A percentile compares a stretch with the other conserved stretches of the same genome.
Evolutionary conservation across 2,329 filamentous ascomycete genomes (phyloP).

Genomic region (Ceratocystis eucalypticola): DNA sequence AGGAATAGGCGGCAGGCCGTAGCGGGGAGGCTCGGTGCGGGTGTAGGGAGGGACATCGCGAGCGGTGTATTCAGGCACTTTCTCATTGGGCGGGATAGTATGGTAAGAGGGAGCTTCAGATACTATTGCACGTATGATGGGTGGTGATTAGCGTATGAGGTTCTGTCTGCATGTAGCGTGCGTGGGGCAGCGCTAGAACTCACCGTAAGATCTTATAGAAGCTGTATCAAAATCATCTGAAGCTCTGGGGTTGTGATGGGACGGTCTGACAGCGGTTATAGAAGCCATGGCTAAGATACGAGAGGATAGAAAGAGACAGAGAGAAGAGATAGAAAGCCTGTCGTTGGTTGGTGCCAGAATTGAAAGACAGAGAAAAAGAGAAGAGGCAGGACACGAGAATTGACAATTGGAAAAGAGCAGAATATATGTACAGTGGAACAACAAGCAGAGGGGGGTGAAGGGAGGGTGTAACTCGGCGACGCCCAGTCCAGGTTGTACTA

Average conservation of each 20-base stretch:
- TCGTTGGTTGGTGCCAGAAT: neutral
- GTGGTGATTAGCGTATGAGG: neutral
- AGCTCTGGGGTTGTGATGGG: constrained; percentile 25
- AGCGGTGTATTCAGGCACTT: constrained; percentile 40
- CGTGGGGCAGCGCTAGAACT: constrained; percentile 24
- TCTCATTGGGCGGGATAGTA: constrained; percentile 37
- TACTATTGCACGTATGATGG: constrained; percentile 28
- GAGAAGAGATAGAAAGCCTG: neutral
- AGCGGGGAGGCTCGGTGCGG: constrained; percentile 16
- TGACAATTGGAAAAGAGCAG: neutral
- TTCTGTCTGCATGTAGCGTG: neutral
- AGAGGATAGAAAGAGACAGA: neutral
- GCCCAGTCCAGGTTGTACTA: neutral
- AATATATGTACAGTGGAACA: neutral
- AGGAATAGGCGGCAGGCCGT: constrained; percentile 40
- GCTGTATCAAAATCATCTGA: constrained; percentile 51
- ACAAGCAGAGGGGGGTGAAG: neutral
- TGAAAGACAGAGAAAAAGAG: neutral
- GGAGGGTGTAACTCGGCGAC: neutral
- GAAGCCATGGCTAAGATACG: constrained; percentile 3
- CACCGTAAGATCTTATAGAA: constrained; percentile 53
- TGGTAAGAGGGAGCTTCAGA: constrained; percentile 54
- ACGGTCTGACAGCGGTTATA: constrained; percentile 9
- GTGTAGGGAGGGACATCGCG: constrained; percentile 21
- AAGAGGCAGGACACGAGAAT: neutral